Conservation (phyloP, 179 eudicot species). For the Spinacia oleracea region DNA sequence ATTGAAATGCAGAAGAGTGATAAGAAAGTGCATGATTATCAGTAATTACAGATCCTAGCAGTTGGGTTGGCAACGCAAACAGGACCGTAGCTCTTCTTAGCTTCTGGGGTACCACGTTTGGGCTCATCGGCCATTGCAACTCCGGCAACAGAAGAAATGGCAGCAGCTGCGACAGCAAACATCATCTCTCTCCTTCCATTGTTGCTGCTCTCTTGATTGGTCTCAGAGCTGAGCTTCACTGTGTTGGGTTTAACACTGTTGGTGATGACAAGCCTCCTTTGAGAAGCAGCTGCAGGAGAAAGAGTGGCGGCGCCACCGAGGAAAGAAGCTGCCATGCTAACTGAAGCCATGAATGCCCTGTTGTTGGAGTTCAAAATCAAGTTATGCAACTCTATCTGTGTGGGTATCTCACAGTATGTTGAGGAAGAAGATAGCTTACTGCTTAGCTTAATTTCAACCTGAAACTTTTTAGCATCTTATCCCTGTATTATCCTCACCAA, state of each 20-base stretch:
- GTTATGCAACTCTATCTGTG: neutral
- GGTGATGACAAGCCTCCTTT: constrained; percentile 24
- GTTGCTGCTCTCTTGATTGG: constrained; percentile 29
- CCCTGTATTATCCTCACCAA: constrained; percentile 25
- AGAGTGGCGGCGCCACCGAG: constrained; percentile 17
- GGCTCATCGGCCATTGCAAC: constrained; percentile 33
- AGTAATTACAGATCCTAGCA: constrained; percentile 36
- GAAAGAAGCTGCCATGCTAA: constrained; percentile 32
- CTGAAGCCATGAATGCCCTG: constrained; percentile 29
- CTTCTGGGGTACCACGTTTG: constrained; percentile 33
- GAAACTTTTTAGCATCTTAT: constrained; percentile 23
- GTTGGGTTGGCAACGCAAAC: constrained; percentile 39
- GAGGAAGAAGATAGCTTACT: constrained; percentile 8
- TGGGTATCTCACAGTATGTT: neutral
- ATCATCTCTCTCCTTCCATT: constrained; percentile 39
- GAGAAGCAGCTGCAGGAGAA: constrained; percentile 9
- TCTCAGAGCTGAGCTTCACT: constrained; percentile 29
- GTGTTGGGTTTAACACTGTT: constrained; percentile 31
- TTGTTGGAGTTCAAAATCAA: neutral
- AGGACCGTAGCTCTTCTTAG: constrained; percentile 30
- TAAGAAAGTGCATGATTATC: neutral
- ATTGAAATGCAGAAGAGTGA: neutral
- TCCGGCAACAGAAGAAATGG: constrained; percentile 31
- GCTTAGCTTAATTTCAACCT: constrained; percentile 22
- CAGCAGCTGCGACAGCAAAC: constrained; percentile 32